Conservation (phyloP, 345 rosid species). For the Raphanus raphanistrum region DNA sequence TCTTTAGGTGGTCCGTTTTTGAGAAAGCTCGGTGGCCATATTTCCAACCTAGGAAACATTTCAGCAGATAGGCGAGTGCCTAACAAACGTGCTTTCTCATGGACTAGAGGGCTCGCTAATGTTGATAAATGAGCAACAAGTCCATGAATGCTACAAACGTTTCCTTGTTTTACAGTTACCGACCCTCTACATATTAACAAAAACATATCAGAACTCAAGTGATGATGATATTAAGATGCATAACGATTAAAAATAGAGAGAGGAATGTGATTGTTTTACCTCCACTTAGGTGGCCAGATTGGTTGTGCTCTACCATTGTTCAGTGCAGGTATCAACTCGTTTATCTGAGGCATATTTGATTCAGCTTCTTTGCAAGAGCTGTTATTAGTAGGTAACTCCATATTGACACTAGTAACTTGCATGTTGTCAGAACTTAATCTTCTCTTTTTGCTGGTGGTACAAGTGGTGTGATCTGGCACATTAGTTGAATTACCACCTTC, state of each 20-base stretch:
- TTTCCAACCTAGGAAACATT: conserved; percentile 46
- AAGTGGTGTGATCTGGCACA: conserved; percentile 8
- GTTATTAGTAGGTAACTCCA: not conserved
- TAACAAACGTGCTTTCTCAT: conserved; percentile 48
- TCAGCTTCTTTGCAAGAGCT: conserved; percentile 24
- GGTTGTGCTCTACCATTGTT: conserved; percentile 52
- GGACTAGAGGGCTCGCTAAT: conserved; percentile 55
- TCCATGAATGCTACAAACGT: conserved; percentile 29
- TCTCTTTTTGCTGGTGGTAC: not conserved
- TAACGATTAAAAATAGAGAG: not conserved
- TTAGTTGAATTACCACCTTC: conserved; percentile 1
- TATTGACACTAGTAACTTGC: not conserved
- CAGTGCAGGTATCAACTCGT: not conserved
- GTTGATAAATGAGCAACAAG: conserved; percentile 64
- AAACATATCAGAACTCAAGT: conserved; percentile 20
- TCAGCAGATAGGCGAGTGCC: conserved; percentile 49
- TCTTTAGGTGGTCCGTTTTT: conserved; percentile 47
- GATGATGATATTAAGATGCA: not conserved
- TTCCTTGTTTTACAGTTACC: conserved; percentile 32
- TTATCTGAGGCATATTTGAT: conserved; percentile 13
- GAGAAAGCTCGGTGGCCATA: conserved; percentile 66
- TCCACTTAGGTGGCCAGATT: conserved; percentile 56
- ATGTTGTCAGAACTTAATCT: not conserved
- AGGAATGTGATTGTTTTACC: conserved; percentile 39
- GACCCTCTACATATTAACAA: conserved; percentile 53